Evolutionary conservation across 352 stramenopile species (phyloP).

Genomic region (Plasmopara viticola): DNA sequence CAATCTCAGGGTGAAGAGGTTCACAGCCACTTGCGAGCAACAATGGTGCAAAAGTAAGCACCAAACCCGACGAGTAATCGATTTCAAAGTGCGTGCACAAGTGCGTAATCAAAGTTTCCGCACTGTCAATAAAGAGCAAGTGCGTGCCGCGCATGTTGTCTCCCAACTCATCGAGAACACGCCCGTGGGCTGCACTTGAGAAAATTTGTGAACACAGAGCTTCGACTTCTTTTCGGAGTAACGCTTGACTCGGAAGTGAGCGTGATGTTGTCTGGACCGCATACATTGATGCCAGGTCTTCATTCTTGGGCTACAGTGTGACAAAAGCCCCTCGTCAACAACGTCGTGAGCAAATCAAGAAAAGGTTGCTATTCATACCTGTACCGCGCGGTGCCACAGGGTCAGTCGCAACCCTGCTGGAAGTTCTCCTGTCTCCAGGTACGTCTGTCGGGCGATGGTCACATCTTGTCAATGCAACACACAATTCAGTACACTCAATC

Average conservation of each 20-base stretch:
- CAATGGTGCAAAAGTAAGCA: constrained; percentile 47
- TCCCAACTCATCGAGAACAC: constrained; percentile 26
- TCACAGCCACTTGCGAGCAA: constrained; percentile 58
- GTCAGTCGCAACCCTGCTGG: constrained; percentile 34
- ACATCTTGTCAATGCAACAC: constrained; percentile 27
- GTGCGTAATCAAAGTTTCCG: constrained; percentile 63
- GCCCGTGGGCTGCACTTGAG: constrained; percentile 41
- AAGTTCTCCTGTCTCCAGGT: constrained; percentile 33
- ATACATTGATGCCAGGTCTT: constrained; percentile 63
- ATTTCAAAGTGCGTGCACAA: constrained; percentile 56
- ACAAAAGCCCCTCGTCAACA: constrained; percentile 3
- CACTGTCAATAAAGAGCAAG: constrained; percentile 70
- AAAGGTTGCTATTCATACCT: constrained; percentile 12
- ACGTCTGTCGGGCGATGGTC: constrained; percentile 21
- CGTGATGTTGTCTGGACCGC: constrained; percentile 58
- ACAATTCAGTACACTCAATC: too few relatives aligned
- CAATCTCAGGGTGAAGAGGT: constrained; percentile 53
- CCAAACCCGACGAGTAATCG: constrained; percentile 48
- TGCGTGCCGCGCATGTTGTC: constrained; percentile 44
- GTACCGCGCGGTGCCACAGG: constrained; percentile 52
- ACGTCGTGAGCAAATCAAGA: not conserved
- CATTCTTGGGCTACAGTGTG: constrained; percentile 11
- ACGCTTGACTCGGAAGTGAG: constrained; percentile 41
- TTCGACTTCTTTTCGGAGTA: constrained; percentile 67
- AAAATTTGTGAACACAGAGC: constrained; percentile 59